phyloP scores from a whole-genome alignment of 345 rosid genomes.

The Orychophragmus violaceus region DNA sequence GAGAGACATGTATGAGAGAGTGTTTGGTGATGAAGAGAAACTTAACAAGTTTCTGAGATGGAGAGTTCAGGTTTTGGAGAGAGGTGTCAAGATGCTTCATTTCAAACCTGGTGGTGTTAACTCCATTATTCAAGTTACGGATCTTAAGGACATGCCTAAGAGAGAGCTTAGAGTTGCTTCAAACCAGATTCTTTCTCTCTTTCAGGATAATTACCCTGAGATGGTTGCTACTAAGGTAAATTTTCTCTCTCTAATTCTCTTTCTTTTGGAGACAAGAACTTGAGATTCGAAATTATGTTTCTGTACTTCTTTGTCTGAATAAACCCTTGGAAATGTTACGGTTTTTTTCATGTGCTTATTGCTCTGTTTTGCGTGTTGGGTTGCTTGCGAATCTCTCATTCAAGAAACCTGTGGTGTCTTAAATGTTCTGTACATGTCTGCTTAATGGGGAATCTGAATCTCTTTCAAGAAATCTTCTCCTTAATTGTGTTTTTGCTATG shows the following conservation, averaged over 20 bases:
- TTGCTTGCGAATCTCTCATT: slow-evolving; percentile 16
- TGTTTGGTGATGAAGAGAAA: slow-evolving; percentile 88
- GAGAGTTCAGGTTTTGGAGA: slow-evolving; percentile 92
- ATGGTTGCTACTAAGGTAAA: slow-evolving; percentile 97
- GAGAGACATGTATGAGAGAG: slow-evolving; percentile 73
- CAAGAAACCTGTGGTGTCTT: slow-evolving; percentile 19
- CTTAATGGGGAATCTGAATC: background rate
- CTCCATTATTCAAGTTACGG: slow-evolving; percentile 87
- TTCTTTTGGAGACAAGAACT: background rate
- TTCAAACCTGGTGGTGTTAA: slow-evolving; percentile 94
- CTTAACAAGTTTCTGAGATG: slow-evolving; percentile 71
- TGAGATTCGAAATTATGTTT: slow-evolving; percentile 7
- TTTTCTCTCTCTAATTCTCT: no score
- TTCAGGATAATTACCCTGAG: slow-evolving; percentile 98
- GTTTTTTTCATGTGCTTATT: slow-evolving; percentile 15
- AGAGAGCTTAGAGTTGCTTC: slow-evolving; percentile 89
- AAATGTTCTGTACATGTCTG: slow-evolving; percentile 4
- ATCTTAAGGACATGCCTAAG: slow-evolving; percentile 96
- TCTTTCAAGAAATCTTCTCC: background rate
- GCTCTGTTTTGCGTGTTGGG: slow-evolving; percentile 29
- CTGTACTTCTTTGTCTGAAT: slow-evolving; percentile 21
- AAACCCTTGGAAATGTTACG: background rate
- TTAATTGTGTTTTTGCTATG: background rate
- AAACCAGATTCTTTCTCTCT: slow-evolving; percentile 80
- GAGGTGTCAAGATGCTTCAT: slow-evolving; percentile 70